Base-by-base conservation (phyloP, 148 eudicot genomes). In the Tetragonia tetragonoides region DNA sequence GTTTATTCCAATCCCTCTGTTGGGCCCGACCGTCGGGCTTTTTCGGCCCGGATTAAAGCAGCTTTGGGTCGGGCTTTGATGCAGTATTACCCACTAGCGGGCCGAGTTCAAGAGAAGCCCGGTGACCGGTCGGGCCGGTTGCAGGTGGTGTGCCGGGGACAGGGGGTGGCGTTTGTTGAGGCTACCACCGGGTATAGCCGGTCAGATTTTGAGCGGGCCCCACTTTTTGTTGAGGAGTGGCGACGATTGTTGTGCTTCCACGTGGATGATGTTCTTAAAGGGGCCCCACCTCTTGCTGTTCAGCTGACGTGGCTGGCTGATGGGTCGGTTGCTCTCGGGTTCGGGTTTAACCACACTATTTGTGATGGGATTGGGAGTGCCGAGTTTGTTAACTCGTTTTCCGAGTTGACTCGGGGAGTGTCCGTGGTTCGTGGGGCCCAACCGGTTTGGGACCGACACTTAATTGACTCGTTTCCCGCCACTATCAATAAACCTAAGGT, bases 291-390 rank as follows among this genome's bases (percentile, higher is more conserved):
- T 0, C 57, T 91, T 3, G 89, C 86, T 5, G 87, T 89, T 20
- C 97, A 91, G 89, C 91, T 93, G 78, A 93, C 97, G 59, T 93
- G 97, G 97, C 92, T 93, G 1, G 67, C 86, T 5, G 92, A 89
- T 64, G 93, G 89, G 7, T 84, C 83, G 4, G 93, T 85, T 0
- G 85, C 89, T 0, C 16, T 91, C 37, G 88, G 77, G 8, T 83
- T 86, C 20, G 95, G 95, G 62, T 93, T 93, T 49, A 88, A 82
- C 28, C 97, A 93, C 70, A 86, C 90, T 23, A 6, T 93, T 5
- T 87, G 91, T 65, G 97, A 93, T 24, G 97, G 97, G 20, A 73
- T 91, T 53, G 97, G 97, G 0, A 87, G 90, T 46, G 82, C 84
- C 5, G 81, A 81, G 80, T 91, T 93, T 56, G 79, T 93, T 11